These are phyloP conservation scores for Thecaphora frezii DNA, from an alignment of 1,284 basidiomycete species.

Conservation along the genomic window DNA sequence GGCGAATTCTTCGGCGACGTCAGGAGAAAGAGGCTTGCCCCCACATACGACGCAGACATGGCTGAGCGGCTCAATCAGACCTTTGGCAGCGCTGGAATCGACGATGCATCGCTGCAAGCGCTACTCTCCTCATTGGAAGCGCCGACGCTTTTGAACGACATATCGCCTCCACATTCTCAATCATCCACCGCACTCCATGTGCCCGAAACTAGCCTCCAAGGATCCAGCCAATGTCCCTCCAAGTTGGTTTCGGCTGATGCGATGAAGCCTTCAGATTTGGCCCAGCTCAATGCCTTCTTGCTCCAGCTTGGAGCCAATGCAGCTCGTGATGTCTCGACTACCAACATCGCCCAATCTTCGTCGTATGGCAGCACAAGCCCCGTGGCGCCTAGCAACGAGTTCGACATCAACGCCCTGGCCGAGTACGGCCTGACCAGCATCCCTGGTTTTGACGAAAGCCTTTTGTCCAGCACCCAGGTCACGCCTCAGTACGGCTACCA, in stretches of 20 bases:
- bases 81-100: constrained; percentile 39
- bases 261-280: constrained; percentile 61
- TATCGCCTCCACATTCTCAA: background rate
- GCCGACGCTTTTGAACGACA: constrained; percentile 3
- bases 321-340: constrained; percentile 19
- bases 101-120: constrained; percentile 41
- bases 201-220: background rate
- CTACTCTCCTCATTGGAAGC: constrained; percentile 35
- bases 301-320: constrained; percentile 56
- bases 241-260: constrained; percentile 48
- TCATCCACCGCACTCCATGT: background rate
- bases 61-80: constrained; percentile 49
- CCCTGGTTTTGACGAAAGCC: constrained; percentile 47
- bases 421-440: constrained; percentile 47
- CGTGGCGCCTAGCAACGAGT: constrained; percentile 5
- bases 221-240: constrained; percentile 3
- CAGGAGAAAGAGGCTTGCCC: constrained; percentile 45
- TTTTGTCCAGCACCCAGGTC: constrained; percentile 9
- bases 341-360: constrained; percentile 10
- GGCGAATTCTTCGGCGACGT: constrained; percentile 52
- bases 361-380: background rate
- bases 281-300: constrained; percentile 56
- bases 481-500: background rate
- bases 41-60: constrained; percentile 53
- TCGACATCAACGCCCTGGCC: constrained; percentile 43